Base-by-base conservation (phyloP, 129 eudicot species). In the Lonicera japonica region DNA sequence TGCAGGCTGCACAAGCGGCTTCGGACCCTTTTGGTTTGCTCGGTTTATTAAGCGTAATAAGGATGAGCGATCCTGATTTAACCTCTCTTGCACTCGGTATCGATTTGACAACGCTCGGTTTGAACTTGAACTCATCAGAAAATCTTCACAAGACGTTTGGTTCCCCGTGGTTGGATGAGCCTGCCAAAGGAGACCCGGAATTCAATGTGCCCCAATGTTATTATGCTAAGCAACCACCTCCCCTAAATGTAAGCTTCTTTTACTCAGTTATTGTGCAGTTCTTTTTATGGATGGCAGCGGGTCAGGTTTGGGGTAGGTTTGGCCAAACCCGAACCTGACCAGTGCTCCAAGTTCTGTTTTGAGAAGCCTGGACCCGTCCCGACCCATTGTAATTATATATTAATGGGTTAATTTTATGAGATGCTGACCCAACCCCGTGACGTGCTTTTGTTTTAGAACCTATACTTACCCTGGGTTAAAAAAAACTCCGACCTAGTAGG, bases 161-260 rank as follows among this genome's bases (percentile, higher is more conserved):
- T 66, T 87, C 97, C 19, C 97, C 97, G 0, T 91, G 95, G 95
- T 84, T 87, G 21, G 96, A 91, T 54, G 97, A 87, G 56, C 90
- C 97, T n/a, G 68, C 76, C 60, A 87, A 91, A 76, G 90, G 97
- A 24, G 90, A 78, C 41, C 82, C 90, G 11, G 95, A 91, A 45
- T 87, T 87, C 51, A 73, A 58, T 9, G 87, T 84, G 40, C 97
- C 97, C 0, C 85, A 75, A 67, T 91, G 97, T 70, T 91, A 86
- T 65, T 78, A 82, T 75, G 82, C 82, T 29, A 84, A 87, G 60
- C 94, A 75, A 75, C 68, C 90, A 25, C 97, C 94, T 41, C 71
- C 79, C n/a, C 70, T 91, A 55, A 77, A 63, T 63, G 97, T 90
- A 25, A 81, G 94, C 21, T 21, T 13, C 8, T 45, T 43, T 11